Evolutionary conservation across 148 eudicot species (phyloP).

Genomic region (Polygonum maritimum): DNA sequence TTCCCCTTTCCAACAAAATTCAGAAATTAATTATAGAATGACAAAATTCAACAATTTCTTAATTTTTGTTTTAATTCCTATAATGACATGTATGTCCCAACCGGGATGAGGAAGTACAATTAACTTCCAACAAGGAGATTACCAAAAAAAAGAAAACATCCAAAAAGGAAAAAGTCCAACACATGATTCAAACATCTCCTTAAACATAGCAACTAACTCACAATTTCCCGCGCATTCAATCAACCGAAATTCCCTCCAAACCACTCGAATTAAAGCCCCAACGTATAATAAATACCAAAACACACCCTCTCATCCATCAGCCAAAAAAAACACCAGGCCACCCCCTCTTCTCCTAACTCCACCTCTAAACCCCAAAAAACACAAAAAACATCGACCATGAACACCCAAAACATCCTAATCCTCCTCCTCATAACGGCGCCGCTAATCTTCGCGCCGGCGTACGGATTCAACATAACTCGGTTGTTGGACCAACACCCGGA

Average conservation of each 20-base stretch:
- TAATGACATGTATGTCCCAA: too few species aligned
- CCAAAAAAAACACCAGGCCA: not conserved
- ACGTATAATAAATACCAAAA: not conserved
- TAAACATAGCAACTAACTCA: not conserved
- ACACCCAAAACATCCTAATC: not conserved
- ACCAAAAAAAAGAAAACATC: too few species aligned
- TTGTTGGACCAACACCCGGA: constrained; percentile 25
- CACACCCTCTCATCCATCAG: not conserved
- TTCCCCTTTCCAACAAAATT: too few species aligned
- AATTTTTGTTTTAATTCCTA: too few species aligned
- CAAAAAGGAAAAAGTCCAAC: not conserved
- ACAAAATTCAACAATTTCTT: too few species aligned
- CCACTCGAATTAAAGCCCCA: not conserved
- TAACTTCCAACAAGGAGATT: not conserved
- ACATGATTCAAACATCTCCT: not conserved
- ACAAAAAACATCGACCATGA: not conserved
- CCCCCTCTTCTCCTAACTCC: not conserved
- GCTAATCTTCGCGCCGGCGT: constrained; percentile 4
- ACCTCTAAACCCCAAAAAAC: not conserved
- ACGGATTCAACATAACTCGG: constrained; percentile 29
- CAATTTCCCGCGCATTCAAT: not conserved
- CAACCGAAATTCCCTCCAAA: not conserved
- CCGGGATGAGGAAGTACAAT: too few species aligned
- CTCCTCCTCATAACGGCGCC: constrained; percentile 1
- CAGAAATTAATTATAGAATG: too few species aligned